Percentiles rank a stretch among this genome's conserved stretches.
Evolutionary conservation across 495 filamentous ascomycete genomes (phyloP).

Genomic region (Neurospora sp.): DNA sequence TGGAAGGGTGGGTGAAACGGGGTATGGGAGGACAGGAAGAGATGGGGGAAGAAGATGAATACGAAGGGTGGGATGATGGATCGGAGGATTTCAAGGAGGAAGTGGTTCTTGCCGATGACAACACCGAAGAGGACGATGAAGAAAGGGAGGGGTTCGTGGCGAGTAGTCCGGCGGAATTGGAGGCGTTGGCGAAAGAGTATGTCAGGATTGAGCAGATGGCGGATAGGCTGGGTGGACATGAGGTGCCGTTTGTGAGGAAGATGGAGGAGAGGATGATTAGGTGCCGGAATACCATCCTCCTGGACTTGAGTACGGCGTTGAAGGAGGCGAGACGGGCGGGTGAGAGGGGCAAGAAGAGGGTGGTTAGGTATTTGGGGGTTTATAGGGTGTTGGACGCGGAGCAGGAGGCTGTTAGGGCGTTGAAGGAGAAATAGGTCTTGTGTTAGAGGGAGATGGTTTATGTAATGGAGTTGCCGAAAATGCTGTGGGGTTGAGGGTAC

Average conservation of each 20-base stretch:
- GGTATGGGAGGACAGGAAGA: too few species aligned
- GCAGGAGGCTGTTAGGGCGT: constrained; percentile 59
- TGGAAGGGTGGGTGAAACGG: not conserved
- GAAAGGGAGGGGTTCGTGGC: constrained; percentile 19
- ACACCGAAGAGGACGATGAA: constrained; percentile 12
- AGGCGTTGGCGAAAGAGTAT: constrained; percentile 35
- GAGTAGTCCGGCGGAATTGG: constrained; percentile 33
- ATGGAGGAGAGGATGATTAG: constrained; percentile 43
- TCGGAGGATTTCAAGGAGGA: constrained; percentile 17
- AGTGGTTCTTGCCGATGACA: constrained; percentile 5
- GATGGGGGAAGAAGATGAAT: constrained; percentile 21
- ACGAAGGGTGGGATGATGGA: constrained; percentile 25
- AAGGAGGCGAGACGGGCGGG: constrained; percentile 56
- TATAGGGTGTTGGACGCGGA: constrained; percentile 72
- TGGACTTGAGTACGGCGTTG: constrained; percentile 73
- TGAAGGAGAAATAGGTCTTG: constrained; percentile 38
- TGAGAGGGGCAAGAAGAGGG: constrained; percentile 40
- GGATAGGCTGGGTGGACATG: constrained; percentile 28
- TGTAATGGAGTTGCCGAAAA: too few species aligned
- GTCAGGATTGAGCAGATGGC: constrained; percentile 28
- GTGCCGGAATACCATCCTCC: constrained; percentile 61
- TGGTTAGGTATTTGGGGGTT: constrained; percentile 62
- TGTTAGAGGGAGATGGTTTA: not conserved
- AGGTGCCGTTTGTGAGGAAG: constrained; percentile 35
- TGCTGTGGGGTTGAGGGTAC: too few species aligned